Base-by-base conservation (phyloP, 169 alveolate species). In the Cryptosporidium tyzzeri region DNA sequence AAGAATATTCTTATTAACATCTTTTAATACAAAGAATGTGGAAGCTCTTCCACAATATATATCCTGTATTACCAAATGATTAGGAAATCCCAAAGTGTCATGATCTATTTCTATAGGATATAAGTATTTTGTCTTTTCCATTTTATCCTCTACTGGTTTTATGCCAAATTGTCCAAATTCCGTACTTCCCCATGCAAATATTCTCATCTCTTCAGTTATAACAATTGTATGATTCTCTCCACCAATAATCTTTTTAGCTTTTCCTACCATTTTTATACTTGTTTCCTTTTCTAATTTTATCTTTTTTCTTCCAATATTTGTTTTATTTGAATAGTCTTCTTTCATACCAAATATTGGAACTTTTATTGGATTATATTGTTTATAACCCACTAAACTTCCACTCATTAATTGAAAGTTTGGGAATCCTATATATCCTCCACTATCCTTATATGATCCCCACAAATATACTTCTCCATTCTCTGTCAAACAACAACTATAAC, bases 401-500 rank as follows among this genome's bases (percentile, higher is more conserved):
- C 84, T 41, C 91, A 84, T 58, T 70, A 85, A 55, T 18, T 67
- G 50, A 71, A 87, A 95, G 26, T 94, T 94, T 16, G 96, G 95
- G 53, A 95, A 71, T 0, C 97, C 97, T 58, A 95, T 92, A 21
- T 87, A 70, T 4, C 97, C 97, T 23, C 86, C 69, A 8, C 93
- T 92, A 61, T 95, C 97, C 48, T 94, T 84, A 69, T 94, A 95
- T 8, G 95, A 94, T 12, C 97, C 97, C 51, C 96, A 86, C 50
- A 95, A 74, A 67, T 62, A 95, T 6, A 94, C 96, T 33, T 85
- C 85, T 3, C 97, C 97, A 41, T 71, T 58, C 45, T 65, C 50
- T 26, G 94, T 84, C 18, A 95, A 87, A 69, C 94, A 74, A 23
- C 93, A 91, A 26, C 96, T 95, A 86, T 95, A 96, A 65, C 95